Evolutionary conservation across 345 rosid species (phyloP), one percentile per base, ranked within the genome.

Genomic region (Populus nigra): DNA sequence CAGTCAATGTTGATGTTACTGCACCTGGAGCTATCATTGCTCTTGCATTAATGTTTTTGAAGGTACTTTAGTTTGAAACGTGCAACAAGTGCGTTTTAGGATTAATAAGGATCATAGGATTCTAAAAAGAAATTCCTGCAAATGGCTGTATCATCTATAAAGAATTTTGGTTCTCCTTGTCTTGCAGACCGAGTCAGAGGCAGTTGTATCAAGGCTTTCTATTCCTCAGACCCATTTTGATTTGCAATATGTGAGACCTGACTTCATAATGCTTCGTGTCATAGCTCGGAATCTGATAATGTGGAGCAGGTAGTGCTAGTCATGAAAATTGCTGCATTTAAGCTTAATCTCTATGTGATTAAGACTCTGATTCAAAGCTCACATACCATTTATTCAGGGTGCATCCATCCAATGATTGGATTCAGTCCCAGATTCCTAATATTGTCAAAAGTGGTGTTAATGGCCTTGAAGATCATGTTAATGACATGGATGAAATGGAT

Each of bases 11-110:
- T 85, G 96, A 95, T 87, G 96, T 95, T 43, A 91, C 99, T 66
- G 97, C 99, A 77, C 98, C 99, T 82, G 99, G 99, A 76, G 94
- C 98, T 45, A 88, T 88, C 78, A 87, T 95, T 73, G 97, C 98
- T 73, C 97, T 95, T 77, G 85, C 97, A 76, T 83, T 95, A 69
- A 93, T 95, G 96, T 95, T 91, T 86, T 80, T 95, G 68, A 95
- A 95, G 92, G 99, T 93, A 84, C 75, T 50, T 69, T 11, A 43
- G 3, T 43, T 43, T 43, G 47, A 43, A 43, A 43, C 47, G 47
- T 65, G 74, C 73, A 70, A 61, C 39, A 65, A 29, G 27, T 38
- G 23, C 38, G 8, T 53, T 62, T 41, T 74, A 61, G 35, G 35
- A 71, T 25, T 38, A 65, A 57, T 59, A 18, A 10, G 45, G 47